Base-by-base conservation (phyloP, 192 early-diverging fungal species). In the Oehlia diaphana region DNA sequence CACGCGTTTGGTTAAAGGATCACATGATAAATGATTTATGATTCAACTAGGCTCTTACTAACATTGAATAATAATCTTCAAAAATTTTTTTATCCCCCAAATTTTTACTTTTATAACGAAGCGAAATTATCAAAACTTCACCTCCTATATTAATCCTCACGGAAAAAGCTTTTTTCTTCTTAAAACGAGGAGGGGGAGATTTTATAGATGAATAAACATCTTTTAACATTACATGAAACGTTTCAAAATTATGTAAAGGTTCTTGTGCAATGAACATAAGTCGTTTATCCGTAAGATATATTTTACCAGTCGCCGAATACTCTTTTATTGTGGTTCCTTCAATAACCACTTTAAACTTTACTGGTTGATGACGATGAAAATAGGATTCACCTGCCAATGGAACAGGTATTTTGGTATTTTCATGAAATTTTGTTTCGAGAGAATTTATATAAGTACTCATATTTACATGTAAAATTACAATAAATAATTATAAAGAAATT, bases 201-300 rank as follows among this genome's bases (percentile, higher is more conserved):
- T 0, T 37, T 19, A 75, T 58, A 21, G 74, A 75, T 31, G 74
- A 75, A 31, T 39, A 19, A 21, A 75, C 37, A 63, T 75, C 74
- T 26, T 14, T 23, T 16, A 75, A 42, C 9, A n/a, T 63, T 21
- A 75, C 2, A 21, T 75, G 62, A 44, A 75, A 75, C 3, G 14
- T 75, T 37, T 75, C 33, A 23, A 75, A 75, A 16, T 26, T 33
- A 3, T 37, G 7, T 39, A 12, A 23, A 44, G 44, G 26, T 13
- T 72, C 26, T 14, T 50, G 4, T 19, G 74, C 28, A 7, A 75
- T 63, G 31, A 75, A 75, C 13, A 75, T 75, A 2, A 75, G 2
- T 39, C 74, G 61, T 42, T 75, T 75, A 31, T 75, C 74, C 14
- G 74, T 75, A 21, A 75, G 21, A 63, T 13, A 75, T 39, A 75